Percentiles rank a stretch among this genome's conserved stretches.
phyloP scores from a whole-genome alignment of 768 basidiomycete genomes.

The Naganishia randhawae region DNA sequence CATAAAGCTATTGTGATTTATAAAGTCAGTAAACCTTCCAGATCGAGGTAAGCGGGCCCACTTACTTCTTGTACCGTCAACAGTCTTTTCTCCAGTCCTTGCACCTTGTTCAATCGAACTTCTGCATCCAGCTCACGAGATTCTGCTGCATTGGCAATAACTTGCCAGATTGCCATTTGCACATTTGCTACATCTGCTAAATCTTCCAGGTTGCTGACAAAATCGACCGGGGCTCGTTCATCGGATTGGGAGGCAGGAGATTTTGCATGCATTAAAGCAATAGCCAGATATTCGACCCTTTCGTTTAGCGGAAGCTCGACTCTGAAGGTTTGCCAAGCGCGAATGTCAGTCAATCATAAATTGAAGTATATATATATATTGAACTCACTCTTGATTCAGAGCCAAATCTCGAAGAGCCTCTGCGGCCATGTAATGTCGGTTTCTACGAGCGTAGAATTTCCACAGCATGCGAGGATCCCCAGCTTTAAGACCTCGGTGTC shows the following conservation, averaged over 20 bases:
- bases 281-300: constrained; percentile 84
- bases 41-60: not conserved
- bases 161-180: constrained; percentile 82
- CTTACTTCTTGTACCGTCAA: constrained; percentile 22
- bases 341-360: not conserved
- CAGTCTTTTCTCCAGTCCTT: constrained; percentile 9
- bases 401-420: constrained; percentile 77
- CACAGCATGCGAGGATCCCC: constrained; percentile 65
- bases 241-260: constrained; percentile 78
- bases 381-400: constrained; percentile 70
- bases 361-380: not conserved
- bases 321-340: constrained; percentile 23
- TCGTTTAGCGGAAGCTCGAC: constrained; percentile 57
- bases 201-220: constrained; percentile 91
- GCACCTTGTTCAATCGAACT: constrained; percentile 19
- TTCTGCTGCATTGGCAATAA: constrained; percentile 41
- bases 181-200: constrained; percentile 95
- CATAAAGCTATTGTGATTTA: constrained; percentile 7
- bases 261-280: constrained; percentile 93
- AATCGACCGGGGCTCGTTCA: constrained; percentile 87
- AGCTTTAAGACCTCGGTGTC: not conserved
- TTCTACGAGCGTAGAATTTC: constrained; percentile 94
- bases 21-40: not conserved
- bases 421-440: constrained; percentile 80
- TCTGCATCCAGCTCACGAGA: constrained; percentile 13